Conservation (phyloP, 1,284 basidiomycete genomes). For the Meira miltonrushii region DNA sequence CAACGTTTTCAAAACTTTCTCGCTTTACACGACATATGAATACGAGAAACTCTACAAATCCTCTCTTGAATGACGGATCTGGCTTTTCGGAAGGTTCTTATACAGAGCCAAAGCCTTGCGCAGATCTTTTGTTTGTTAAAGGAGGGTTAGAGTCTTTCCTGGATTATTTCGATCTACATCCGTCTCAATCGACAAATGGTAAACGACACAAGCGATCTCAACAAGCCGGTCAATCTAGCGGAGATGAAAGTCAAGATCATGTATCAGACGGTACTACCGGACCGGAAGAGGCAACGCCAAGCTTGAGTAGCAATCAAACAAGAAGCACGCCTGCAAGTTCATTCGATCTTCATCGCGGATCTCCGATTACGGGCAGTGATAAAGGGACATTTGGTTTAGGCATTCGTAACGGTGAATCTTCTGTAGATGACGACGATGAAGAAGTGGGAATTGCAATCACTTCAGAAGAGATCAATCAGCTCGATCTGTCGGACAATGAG, state of each 20-base stretch:
- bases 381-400: neutral
- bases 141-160: conserved; percentile 38
- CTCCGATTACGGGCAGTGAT: neutral
- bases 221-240: neutral
- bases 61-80: neutral
- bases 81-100: conserved; percentile 23
- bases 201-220: neutral
- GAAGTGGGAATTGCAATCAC: neutral
- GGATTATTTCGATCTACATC: conserved; percentile 24
- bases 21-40: conserved; percentile 60
- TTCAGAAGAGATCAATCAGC: too few relatives aligned
- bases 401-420: neutral
- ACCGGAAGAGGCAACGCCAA: conserved; percentile 31
- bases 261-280: conserved; percentile 11
- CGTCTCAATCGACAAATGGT: neutral
- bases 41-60: neutral
- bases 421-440: neutral
- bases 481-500: neutral
- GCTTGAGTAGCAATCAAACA: conserved; percentile 27
- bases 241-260: neutral
- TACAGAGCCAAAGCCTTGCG: conserved; percentile 53
- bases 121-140: conserved; percentile 35
- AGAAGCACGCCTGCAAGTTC: conserved; percentile 37
- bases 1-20: conserved; percentile 72
- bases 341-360: conserved; percentile 20